Evolutionary conservation across 2,329 filamentous ascomycete genomes (phyloP), one percentile per base, ranked within the genome.

Genomic region (Emericellopsis atlantica): DNA sequence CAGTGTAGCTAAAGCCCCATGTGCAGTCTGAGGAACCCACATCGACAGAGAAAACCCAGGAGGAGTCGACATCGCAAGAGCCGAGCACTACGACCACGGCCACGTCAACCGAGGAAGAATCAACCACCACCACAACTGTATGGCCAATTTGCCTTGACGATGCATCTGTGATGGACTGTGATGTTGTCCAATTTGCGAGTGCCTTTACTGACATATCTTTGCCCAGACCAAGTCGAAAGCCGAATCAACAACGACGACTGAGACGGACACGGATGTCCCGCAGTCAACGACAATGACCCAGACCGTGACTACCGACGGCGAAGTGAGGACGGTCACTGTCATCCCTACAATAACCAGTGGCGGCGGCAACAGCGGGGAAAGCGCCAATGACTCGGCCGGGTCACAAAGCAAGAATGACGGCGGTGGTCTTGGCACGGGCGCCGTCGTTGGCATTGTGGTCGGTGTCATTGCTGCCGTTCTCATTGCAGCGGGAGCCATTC

Each of bases 281-380:
- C 62, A 59, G 8, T 54, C 58, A 7, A 52, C 54, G 12, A 54
- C 57, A n/a, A 38, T 48, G 0, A 50, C 74, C 3, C 60, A 69
- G 49, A 80, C 76, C 0, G 65, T 79, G 9, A 79, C 74, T 1
- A 62, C 65, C 6, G 68, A 64, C 9, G 74, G 74, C 15, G 66
- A 59, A 5, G 58, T 76, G 18, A 66, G 64, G 43, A 79, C 74
- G 2, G 66, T 80, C 4, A 76, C 71, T 1, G 63, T 73, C 14
- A 62, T 62, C 6, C 71, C 73, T 0, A 12, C 8, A 12, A 12
- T 29, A 3, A 67, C 67, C 1, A 46, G 18, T 21, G 18, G 45
- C 14, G 35, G 45, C 10, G 46, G 43, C 11, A 35, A 15, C 32
- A 35, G 18, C 32, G 32, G n/a, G 9, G 49, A 45, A 14, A 42